Percentiles rank a stretch among this genome's conserved stretches.
Conservation (phyloP, 306 rosid genomes). For the Glycine soja region DNA sequence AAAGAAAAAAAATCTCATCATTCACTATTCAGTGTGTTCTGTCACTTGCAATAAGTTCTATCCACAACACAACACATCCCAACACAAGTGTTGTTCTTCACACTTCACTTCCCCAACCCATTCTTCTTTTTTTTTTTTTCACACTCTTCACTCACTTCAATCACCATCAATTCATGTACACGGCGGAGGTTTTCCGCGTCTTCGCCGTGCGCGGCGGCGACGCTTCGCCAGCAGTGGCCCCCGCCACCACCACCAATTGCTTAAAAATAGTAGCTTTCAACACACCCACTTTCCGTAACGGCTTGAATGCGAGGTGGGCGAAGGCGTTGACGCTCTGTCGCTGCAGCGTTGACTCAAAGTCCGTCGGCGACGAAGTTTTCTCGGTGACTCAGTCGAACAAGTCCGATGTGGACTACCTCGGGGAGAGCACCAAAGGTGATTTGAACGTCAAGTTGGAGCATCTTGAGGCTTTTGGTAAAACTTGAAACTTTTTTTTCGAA, state of each 20-base stretch:
- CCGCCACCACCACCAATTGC: conserved; percentile 14
- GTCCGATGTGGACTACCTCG: conserved; percentile 87
- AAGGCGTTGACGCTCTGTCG: conserved; percentile 35
- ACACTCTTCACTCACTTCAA: background rate
- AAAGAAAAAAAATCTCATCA: background rate
- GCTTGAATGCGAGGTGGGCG: background rate
- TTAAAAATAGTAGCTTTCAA: conserved; percentile 42
- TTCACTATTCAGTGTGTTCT: background rate
- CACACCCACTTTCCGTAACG: conserved; percentile 12
- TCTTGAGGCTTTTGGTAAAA: conserved; percentile 76
- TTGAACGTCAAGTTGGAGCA: conserved; percentile 81
- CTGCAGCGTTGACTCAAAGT: conserved; percentile 54
- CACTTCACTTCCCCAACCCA: no score
- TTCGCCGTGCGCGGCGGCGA: conserved; percentile 45
- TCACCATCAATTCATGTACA: conserved; percentile 43
- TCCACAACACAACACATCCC: background rate
- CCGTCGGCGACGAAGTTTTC: conserved; percentile 64
- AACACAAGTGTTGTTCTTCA: background rate
- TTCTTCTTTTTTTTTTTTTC: no score
- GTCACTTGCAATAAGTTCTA: background rate
- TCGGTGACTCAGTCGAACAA: conserved; percentile 71
- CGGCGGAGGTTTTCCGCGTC: conserved; percentile 47
- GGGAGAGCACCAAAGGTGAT: conserved; percentile 95
- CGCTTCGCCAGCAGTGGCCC: conserved; percentile 39
- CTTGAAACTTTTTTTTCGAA: conserved; percentile 26